Conservation (phyloP, 106 monocot genomes). For the Dioscorea alata region DNA sequence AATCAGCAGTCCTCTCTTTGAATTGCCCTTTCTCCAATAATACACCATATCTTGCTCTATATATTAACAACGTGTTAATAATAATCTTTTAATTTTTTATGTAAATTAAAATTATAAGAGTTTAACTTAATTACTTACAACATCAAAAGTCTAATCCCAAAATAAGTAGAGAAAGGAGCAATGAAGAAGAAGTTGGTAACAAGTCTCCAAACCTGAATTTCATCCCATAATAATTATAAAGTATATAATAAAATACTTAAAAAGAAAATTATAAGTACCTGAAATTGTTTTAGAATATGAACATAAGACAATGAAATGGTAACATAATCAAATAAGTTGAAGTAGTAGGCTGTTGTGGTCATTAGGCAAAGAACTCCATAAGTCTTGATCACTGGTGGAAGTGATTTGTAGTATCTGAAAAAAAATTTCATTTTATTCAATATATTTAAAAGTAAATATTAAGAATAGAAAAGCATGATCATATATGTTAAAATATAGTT, state of each 20-base stretch:
- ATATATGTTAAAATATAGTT: too few species aligned
- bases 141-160: conserved; percentile 5
- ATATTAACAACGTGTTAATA: background rate
- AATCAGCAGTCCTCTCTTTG: conserved; percentile 12
- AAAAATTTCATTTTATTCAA: background rate
- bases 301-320: conserved; percentile 3
- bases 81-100: background rate
- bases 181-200: conserved; percentile 14
- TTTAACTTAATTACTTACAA: background rate
- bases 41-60: conserved; percentile 14
- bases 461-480: too few species aligned
- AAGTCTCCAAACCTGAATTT: conserved; percentile 13
- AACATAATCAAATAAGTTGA: background rate
- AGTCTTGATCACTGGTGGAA: conserved; percentile 12
- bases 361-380: conserved; percentile 13
- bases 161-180: conserved; percentile 11
- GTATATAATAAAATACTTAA: background rate
- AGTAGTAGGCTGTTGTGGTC: conserved; percentile 1
- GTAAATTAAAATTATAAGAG: background rate
- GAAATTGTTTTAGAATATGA: conserved; percentile 6
- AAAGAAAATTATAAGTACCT: background rate
- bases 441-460: too few species aligned
- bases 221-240: background rate
- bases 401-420: conserved; percentile 17
- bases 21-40: conserved; percentile 11